These are phyloP conservation scores for Botryosphaeria dothidea DNA, from an alignment of 2,329 filamentous ascomycete species.

Conservation along the genomic window DNA sequence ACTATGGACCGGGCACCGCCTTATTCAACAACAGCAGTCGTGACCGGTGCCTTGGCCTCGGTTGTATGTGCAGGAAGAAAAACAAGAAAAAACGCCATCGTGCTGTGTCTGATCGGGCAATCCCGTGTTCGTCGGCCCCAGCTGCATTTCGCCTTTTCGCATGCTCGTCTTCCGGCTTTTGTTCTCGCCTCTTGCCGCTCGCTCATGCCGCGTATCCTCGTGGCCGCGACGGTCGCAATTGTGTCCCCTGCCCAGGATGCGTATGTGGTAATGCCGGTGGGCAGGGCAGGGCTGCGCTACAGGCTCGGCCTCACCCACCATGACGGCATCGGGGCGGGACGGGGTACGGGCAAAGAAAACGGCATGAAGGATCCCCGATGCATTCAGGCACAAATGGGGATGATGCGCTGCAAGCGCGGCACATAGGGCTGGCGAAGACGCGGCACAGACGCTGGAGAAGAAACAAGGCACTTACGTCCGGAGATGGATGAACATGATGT, in stretches of 20 bases:
- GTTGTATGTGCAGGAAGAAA: neutral
- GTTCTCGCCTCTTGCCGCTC: neutral
- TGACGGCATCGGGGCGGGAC: constrained; percentile 4
- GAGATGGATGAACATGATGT: neutral
- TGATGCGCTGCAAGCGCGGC: neutral
- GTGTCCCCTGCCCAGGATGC: neutral
- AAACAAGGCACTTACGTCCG: neutral
- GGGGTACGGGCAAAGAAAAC: neutral
- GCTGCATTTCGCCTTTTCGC: neutral
- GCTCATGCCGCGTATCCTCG: neutral
- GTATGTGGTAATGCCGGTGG: neutral
- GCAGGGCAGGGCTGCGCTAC: neutral
- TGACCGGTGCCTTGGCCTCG: neutral
- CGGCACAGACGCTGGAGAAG: neutral
- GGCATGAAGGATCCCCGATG: neutral
- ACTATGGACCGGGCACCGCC: neutral
- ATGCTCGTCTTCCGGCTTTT: neutral
- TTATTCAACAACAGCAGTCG: constrained; percentile 4
- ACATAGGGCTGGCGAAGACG: neutral
- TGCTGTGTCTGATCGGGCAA: neutral
- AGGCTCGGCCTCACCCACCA: neutral
- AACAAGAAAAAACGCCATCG: neutral
- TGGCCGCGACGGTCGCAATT: neutral
- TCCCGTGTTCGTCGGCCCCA: neutral
- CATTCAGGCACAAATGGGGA: neutral